Evolutionary conservation across 805 yeast genomes (phyloP), one percentile per base, ranked within the genome.

Genomic region (Kluyveromyces lactis): DNA sequence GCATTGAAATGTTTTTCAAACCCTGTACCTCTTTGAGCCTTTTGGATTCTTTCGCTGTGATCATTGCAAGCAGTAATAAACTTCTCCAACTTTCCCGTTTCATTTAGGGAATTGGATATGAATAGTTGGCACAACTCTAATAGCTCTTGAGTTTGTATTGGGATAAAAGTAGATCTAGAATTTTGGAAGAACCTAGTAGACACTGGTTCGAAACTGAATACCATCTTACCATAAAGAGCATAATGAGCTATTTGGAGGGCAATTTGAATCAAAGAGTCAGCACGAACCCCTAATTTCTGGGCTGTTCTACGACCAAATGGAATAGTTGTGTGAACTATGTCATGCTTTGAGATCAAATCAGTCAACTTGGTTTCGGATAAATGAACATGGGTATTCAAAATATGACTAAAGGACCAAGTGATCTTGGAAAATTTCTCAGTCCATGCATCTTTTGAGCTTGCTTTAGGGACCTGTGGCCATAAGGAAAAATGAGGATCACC

Each of bases 181-280:
- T 79, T 79, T 44, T 67, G 68, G 58, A 81, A 83, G 43, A 68
- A 68, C 43, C 94, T 66, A 1, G 89, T 82, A 4, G 87, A 77
- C 2, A 95, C 89, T 1, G 95, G 95, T 62, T 87, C 97, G 50
- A 85, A 81, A 1, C 95, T 81, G 46, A 90, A 83, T 49, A 83
- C 92, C 41, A 85, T 85, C 53, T 80, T 82, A 15, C 97, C 97
- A 52, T 87, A 87, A 31, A 87, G 68, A 0, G 95, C 92, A 58
- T 86, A 87, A 59, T 87, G 89, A 2, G 95, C 86, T 7, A 90
- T 79, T 58, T 87, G 96, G 60, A 87, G 77, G 7, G 92, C 83
- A 75, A 87, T 75, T 60, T 87, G 97, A 30, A 86, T 81, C 66
- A 83, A 81, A 0, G 95, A 90, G 65, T 87, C 97, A 0, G 95